phyloP scores from a whole-genome alignment of 2,329 filamentous ascomycete species.

The Penicillium concentricum region DNA sequence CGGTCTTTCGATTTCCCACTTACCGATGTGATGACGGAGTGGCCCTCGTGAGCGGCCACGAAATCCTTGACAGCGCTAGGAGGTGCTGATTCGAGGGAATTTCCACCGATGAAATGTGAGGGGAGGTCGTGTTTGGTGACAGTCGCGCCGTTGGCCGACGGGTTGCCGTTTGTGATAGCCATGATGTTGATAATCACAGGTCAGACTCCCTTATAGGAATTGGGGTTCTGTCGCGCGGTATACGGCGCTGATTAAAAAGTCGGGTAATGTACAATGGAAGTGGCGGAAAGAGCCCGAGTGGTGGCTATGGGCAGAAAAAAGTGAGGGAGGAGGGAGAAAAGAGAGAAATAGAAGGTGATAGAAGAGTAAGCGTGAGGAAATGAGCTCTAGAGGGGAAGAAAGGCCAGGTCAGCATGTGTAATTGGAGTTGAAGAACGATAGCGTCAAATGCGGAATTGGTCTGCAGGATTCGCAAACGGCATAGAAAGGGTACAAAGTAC shows the following conservation, averaged over 20 bases:
- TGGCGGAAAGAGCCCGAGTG: constrained; percentile 16
- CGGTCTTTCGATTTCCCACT: constrained; percentile 19
- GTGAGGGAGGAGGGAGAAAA: background rate
- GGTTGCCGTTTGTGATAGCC: constrained; percentile 39
- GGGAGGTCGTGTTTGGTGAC: constrained; percentile 79
- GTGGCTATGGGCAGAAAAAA: constrained; percentile 9
- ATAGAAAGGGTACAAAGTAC: background rate
- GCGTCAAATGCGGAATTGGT: constrained; percentile 7
- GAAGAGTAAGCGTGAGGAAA: background rate
- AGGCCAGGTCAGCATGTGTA: background rate
- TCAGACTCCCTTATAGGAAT: constrained; percentile 26
- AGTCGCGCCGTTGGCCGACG: constrained; percentile 60
- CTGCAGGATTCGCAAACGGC: constrained; percentile 10
- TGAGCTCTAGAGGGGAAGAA: background rate
- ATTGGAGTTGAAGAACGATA: background rate
- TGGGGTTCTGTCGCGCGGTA: constrained; percentile 9
- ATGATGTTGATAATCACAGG: constrained; percentile 37
- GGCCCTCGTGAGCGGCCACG: constrained; percentile 81
- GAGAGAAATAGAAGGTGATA: background rate
- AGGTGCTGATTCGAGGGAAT: constrained; percentile 76
- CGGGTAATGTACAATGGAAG: constrained; percentile 21
- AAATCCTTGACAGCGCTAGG: constrained; percentile 94
- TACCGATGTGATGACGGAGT: constrained; percentile 98
- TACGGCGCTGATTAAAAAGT: constrained; percentile 19
- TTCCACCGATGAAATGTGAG: constrained; percentile 95